Conservation (phyloP, 306 rosid genomes). For the Lupinus albus region DNA sequence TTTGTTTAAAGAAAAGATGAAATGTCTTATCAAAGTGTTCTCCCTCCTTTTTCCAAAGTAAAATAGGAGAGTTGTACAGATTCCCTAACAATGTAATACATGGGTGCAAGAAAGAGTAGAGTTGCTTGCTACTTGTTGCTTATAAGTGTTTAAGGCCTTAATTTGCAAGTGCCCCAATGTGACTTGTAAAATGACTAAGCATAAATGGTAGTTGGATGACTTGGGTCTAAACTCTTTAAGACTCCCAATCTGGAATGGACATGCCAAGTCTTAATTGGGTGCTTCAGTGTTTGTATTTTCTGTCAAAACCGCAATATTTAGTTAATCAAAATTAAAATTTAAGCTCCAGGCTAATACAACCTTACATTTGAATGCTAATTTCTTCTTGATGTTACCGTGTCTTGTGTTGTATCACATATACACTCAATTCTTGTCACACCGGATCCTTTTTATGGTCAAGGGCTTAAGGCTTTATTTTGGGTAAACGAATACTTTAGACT, state of each 20-base stretch:
- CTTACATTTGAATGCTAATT: background rate
- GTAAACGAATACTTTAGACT: background rate
- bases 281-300: background rate
- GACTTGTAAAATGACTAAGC: conserved; percentile 11
- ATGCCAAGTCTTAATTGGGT: background rate
- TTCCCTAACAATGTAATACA: background rate
- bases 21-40: conserved; percentile 21
- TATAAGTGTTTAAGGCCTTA: conserved; percentile 7
- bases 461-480: background rate
- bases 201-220: conserved; percentile 4
- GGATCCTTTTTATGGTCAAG: background rate
- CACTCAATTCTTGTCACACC: background rate
- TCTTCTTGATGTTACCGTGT: background rate
- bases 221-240: background rate
- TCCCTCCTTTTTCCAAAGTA: background rate
- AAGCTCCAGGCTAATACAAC: conserved; percentile 7
- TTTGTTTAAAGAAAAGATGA: background rate
- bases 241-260: background rate
- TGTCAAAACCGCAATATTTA: background rate
- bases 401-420: background rate
- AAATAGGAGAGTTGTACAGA: background rate
- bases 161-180: conserved; percentile 13
- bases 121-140: conserved; percentile 12
- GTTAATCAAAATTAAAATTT: background rate
- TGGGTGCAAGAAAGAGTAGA: background rate